Evolutionary conservation across 331 rosid genomes (phyloP).

Genomic region (Prunus yedoensis): DNA sequence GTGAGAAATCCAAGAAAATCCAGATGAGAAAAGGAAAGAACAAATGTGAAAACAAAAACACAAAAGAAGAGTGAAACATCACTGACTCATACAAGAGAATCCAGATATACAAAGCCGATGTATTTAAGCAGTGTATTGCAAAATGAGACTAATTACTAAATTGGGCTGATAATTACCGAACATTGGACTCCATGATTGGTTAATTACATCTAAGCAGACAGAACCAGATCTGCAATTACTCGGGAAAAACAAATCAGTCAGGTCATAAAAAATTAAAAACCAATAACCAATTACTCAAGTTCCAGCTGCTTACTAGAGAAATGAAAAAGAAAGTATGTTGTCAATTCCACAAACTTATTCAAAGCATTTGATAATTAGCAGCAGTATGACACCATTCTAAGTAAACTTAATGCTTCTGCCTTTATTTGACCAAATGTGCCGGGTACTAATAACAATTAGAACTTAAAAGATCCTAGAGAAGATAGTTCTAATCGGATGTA

Average conservation of each 20-base stretch:
- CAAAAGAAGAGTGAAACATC: background rate
- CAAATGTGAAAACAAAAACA: background rate
- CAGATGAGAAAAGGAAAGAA: constrained; percentile 6
- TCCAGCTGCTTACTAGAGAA: background rate
- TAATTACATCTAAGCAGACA: constrained; percentile 93
- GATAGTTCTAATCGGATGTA: constrained; percentile 4
- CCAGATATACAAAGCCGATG: background rate
- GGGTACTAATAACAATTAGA: background rate
- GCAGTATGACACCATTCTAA: background rate
- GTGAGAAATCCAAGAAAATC: constrained; percentile 11
- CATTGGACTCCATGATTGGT: constrained; percentile 97
- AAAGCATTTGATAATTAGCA: background rate
- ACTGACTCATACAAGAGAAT: background rate
- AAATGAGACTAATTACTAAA: constrained; percentile 12
- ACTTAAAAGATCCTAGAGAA: background rate
- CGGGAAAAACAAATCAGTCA: constrained; percentile 20
- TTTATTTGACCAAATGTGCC: background rate
- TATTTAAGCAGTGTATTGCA: background rate
- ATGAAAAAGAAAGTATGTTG: background rate
- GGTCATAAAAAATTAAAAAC: constrained; percentile 22
- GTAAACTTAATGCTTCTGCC: background rate
- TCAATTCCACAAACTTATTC: constrained; percentile 3
- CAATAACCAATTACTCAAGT: background rate
- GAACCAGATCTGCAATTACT: constrained; percentile 78
- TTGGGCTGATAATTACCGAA: constrained; percentile 55